Evolutionary conservation across 192 early-diverging fungal genomes (phyloP).

Genomic region (Coemansia aciculifera): DNA sequence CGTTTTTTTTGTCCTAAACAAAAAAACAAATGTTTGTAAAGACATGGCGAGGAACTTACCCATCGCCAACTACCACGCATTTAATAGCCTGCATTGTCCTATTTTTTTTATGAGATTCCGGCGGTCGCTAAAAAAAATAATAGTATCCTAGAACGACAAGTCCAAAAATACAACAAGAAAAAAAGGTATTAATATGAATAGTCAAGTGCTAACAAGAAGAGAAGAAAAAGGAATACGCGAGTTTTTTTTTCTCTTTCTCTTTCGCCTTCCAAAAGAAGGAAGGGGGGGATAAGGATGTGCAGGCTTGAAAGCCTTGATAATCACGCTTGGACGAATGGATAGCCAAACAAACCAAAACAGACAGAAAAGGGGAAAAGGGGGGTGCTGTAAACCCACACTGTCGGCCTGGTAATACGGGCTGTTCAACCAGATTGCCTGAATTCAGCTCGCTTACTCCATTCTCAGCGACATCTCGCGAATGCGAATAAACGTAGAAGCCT

Average conservation of each 20-base stretch:
- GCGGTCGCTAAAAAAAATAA: not conserved
- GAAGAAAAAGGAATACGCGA: slow-evolving; percentile 7
- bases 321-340: slow-evolving; percentile 9
- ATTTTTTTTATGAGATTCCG: slow-evolving; percentile 20
- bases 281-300: slow-evolving; percentile 17
- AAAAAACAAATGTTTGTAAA: not conserved
- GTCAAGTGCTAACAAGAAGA: slow-evolving; percentile 11
- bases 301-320: slow-evolving; percentile 4
- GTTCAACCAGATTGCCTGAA: not conserved
- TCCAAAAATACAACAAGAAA: slow-evolving; percentile 56
- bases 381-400: not conserved
- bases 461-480: not conserved
- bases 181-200: slow-evolving; percentile 8
- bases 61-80: slow-evolving; percentile 85
- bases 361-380: not conserved
- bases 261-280: slow-evolving; percentile 22
- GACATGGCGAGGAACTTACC: slow-evolving; percentile 55
- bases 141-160: slow-evolving; percentile 38
- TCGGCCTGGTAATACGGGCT: not conserved
- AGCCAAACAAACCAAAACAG: slow-evolving; percentile 19
- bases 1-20: not conserved
- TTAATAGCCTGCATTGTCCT: slow-evolving; percentile 81
- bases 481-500: not conserved
- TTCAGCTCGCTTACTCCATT: not conserved
- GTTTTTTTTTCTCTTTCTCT: slow-evolving; percentile 3